These are phyloP conservation scores for Xylaria sp. DNA, from an alignment of 2,329 filamentous ascomycete species.

Conservation along the genomic window DNA sequence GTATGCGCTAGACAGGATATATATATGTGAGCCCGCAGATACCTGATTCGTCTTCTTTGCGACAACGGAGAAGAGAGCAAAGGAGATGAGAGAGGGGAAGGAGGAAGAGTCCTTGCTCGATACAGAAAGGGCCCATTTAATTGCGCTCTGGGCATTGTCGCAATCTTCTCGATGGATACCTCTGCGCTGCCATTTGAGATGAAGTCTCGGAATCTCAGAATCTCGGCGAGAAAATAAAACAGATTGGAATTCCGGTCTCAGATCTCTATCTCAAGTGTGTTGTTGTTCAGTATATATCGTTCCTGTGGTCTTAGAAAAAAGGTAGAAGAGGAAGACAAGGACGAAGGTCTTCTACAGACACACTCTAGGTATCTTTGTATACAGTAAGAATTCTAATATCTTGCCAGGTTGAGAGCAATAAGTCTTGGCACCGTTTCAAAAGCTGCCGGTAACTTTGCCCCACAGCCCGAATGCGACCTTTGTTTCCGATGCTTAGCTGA, in stretches of 20 bases:
- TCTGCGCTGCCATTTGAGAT: neutral
- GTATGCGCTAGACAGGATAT: neutral
- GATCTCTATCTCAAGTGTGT: neutral
- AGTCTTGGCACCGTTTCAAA: slow-evolving; percentile 33
- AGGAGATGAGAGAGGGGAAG: slow-evolving; percentile 15
- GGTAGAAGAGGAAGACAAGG: neutral
- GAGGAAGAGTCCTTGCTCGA: slow-evolving; percentile 9
- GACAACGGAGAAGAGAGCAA: neutral
- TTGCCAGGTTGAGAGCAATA: neutral
- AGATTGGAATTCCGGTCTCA: neutral
- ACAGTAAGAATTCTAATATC: neutral
- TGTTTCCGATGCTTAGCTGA: neutral
- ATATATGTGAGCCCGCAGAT: neutral
- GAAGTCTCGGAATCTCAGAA: neutral
- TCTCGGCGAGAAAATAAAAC: neutral
- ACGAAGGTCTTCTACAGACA: neutral
- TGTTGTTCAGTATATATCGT: neutral
- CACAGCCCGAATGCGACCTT: neutral
- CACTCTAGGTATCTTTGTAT: neutral
- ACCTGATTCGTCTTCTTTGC: neutral
- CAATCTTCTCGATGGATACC: slow-evolving; percentile 12
- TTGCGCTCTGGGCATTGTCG: slow-evolving; percentile 12
- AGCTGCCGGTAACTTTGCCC: slow-evolving; percentile 15
- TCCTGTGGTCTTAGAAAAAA: neutral
- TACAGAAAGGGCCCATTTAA: slow-evolving; percentile 27